Conservation (phyloP, 1,284 basidiomycete genomes). For the Exobasidium cylindrosporum region DNA sequence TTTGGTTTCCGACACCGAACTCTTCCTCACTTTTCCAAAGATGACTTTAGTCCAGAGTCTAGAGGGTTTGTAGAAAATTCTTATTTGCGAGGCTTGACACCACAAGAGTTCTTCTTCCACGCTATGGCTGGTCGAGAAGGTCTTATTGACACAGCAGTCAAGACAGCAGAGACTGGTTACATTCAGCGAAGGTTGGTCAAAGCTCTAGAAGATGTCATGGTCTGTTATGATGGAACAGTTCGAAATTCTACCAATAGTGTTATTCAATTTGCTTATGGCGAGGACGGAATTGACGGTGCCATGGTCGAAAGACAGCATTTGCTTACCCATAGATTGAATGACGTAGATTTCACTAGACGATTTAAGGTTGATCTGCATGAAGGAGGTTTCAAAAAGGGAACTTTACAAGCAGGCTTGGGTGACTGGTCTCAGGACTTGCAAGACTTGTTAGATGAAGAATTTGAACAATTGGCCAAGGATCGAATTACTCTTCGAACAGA, state of each 20-base stretch:
- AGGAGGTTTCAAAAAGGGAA: slow-evolving; percentile 60
- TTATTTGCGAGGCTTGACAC: slow-evolving; percentile 93
- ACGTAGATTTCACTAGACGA: slow-evolving; percentile 80
- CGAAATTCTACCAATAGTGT: slow-evolving; percentile 75
- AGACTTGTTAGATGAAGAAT: slow-evolving; percentile 84
- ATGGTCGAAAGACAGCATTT: slow-evolving; percentile 94
- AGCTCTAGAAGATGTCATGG: slow-evolving; percentile 94
- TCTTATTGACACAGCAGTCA: slow-evolving; percentile 98
- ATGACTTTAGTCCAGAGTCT: slow-evolving; percentile 97
- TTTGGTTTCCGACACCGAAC: slow-evolving; percentile 97
- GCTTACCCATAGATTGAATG: slow-evolving; percentile 78
- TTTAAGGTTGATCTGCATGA: slow-evolving; percentile 84
- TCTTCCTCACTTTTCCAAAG: slow-evolving; percentile 95
- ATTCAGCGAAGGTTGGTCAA: slow-evolving; percentile 98
- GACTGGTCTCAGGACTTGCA: slow-evolving; percentile 83
- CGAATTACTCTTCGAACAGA: slow-evolving; percentile 73
- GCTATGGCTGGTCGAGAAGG: slow-evolving; percentile 99
- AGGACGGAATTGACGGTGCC: slow-evolving; percentile 97
- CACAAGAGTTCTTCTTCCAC: slow-evolving; percentile 99
- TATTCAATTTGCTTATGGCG: slow-evolving; percentile 94
- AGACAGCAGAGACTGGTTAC: slow-evolving; percentile 98
- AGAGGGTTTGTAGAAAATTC: slow-evolving; percentile 99
- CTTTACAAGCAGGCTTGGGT: slow-evolving; percentile 89
- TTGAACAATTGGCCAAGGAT: slow-evolving; percentile 71
- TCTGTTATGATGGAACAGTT: slow-evolving; percentile 96